Percentiles rank a stretch among this genome's conserved stretches.
These are phyloP conservation scores for Candida nonsorbophila DNA, from an alignment of 805 yeast species.

Conservation along the genomic window DNA sequence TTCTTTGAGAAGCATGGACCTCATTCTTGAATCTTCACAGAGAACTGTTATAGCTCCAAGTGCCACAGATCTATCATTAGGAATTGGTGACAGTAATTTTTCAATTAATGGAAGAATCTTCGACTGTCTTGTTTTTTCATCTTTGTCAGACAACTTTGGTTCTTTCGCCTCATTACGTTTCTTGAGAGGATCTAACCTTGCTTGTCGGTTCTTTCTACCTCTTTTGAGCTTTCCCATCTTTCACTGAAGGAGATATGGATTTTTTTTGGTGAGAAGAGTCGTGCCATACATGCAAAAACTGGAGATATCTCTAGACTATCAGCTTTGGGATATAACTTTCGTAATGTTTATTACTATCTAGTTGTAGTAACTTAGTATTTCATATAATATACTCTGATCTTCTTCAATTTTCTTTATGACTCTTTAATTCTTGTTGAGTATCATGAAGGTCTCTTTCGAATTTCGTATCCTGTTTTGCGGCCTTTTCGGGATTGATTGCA, in stretches of 20 bases:
- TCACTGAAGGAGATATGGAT: too few relatives aligned
- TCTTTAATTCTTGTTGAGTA: too few relatives aligned
- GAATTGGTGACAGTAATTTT: conserved; percentile 54
- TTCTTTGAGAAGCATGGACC: conserved; percentile 65
- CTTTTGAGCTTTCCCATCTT: conserved; percentile 74
- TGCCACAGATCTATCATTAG: conserved; percentile 76
- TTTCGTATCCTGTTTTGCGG: conserved; percentile 4
- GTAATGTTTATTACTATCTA: neutral
- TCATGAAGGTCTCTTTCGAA: conserved; percentile 3
- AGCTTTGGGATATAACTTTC: too few relatives aligned
- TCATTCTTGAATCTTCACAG: conserved; percentile 61
- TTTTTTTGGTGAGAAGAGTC: conserved; percentile 6
- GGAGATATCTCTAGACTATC: neutral
- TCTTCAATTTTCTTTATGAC: too few relatives aligned
- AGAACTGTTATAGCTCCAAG: conserved; percentile 66
- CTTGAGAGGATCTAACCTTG: conserved; percentile 32
- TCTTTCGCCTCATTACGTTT: conserved; percentile 10
- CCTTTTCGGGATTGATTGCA: conserved; percentile 24
- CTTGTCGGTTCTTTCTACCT: conserved; percentile 36
- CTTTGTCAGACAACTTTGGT: conserved; percentile 25
- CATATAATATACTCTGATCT: too few relatives aligned
- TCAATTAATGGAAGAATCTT: conserved; percentile 65
- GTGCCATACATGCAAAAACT: conserved; percentile 1
- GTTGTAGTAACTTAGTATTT: neutral
- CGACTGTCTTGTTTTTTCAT: conserved; percentile 44